A percentile compares a stretch with the other conserved stretches of the same genome.
Evolutionary conservation across 1,139 yeast genomes (phyloP).

Genomic region (Taiozyma sp.): DNA sequence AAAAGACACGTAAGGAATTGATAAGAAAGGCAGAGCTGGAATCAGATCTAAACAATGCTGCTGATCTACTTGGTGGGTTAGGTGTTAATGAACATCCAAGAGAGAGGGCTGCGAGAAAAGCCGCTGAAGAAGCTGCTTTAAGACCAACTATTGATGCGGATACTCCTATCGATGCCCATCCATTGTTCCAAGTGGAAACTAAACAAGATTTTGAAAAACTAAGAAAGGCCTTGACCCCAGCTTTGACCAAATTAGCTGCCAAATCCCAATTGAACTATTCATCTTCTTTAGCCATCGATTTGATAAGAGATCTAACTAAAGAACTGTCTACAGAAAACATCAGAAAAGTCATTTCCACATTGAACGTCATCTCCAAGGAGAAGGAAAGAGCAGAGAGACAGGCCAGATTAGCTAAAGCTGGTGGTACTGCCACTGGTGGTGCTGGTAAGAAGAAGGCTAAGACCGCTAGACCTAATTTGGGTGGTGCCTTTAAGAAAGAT

Average conservation of each 20-base stretch:
- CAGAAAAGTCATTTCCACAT: slow-evolving; percentile 81
- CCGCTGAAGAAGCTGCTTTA: slow-evolving; percentile 34
- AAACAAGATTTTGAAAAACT: slow-evolving; percentile 81
- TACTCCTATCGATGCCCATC: slow-evolving; percentile 67
- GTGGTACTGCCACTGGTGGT: slow-evolving; percentile 88
- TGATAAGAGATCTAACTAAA: slow-evolving; percentile 76
- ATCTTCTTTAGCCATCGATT: slow-evolving; percentile 74
- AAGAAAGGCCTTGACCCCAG: slow-evolving; percentile 71
- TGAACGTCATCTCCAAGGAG: slow-evolving; percentile 76
- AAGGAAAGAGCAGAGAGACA: slow-evolving; percentile 89
- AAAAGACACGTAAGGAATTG: slow-evolving; percentile 64
- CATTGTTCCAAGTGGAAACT: slow-evolving; percentile 74
- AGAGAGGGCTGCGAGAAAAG: slow-evolving; percentile 51
- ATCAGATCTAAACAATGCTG: slow-evolving; percentile 88
- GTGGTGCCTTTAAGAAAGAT: slow-evolving; percentile 76
- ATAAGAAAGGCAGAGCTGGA: slow-evolving; percentile 75
- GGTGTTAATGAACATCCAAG: slow-evolving; percentile 79
- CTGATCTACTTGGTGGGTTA: slow-evolving; percentile 82
- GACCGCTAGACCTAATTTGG: slow-evolving; percentile 69
- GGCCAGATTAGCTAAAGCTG: slow-evolving; percentile 72
- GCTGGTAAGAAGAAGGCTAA: slow-evolving; percentile 95
- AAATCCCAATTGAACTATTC: slow-evolving; percentile 66
- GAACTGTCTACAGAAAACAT: slow-evolving; percentile 81
- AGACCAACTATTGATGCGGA: slow-evolving; percentile 46
- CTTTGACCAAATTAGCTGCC: slow-evolving; percentile 59